Evolutionary conservation across 805 yeast genomes (phyloP).

Genomic region (Sugiyamaella lignohabitans): DNA sequence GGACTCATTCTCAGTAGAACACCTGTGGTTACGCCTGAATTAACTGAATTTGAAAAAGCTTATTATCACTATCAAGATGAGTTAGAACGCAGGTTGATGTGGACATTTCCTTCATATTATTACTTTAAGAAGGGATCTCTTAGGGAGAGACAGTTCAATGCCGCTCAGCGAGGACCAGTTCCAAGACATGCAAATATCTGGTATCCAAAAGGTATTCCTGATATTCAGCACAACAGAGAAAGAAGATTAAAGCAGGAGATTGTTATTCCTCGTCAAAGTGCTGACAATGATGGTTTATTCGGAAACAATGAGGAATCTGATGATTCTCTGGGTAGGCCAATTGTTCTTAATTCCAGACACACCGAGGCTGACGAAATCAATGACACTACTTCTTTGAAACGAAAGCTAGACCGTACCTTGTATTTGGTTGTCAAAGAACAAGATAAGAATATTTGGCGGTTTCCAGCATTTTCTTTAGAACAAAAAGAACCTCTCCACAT

Average conservation of each 20-base stretch:
- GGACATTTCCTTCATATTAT: conserved; percentile 94
- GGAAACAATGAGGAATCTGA: conserved; percentile 28
- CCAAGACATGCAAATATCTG: conserved; percentile 67
- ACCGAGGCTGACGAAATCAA: conserved; percentile 69
- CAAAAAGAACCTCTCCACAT: conserved; percentile 53
- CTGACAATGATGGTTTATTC: conserved; percentile 20
- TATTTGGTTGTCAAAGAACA: conserved; percentile 56
- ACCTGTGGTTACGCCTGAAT: conserved; percentile 79
- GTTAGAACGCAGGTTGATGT: conserved; percentile 84
- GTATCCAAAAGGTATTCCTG: conserved; percentile 80
- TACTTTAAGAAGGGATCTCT: conserved; percentile 87
- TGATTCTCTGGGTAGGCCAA: conserved; percentile 60
- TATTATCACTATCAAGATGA: conserved; percentile 81
- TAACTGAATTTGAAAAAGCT: conserved; percentile 61
- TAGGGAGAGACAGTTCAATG: conserved; percentile 71
- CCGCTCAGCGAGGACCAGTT: conserved; percentile 70
- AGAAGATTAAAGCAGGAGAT: conserved; percentile 75
- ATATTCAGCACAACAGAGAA: conserved; percentile 81
- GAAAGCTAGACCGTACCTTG: conserved; percentile 72
- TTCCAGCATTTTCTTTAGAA: conserved; percentile 61
- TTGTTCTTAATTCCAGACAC: conserved; percentile 59
- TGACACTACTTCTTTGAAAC: conserved; percentile 64
- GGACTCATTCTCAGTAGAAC: conserved; percentile 64
- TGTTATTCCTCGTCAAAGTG: conserved; percentile 58
- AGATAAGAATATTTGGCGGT: conserved; percentile 47